Base-by-base conservation (phyloP, 148 eudicot species). In the Linanthus parryae region DNA sequence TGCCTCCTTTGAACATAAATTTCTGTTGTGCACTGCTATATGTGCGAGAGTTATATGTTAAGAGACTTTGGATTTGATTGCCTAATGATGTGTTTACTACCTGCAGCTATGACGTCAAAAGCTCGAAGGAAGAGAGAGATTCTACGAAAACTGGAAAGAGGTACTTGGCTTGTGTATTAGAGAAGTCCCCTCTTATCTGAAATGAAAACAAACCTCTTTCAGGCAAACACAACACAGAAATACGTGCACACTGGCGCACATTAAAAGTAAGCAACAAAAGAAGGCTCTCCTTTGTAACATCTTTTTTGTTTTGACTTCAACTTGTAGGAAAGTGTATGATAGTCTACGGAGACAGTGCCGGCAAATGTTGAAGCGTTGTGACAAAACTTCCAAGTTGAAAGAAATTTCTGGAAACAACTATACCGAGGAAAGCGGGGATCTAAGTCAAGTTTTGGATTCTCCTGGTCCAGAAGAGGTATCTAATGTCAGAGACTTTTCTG, bases 81-180 rank as follows among this genome's bases (percentile, higher is more conserved):
- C 14, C 23, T 21, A 24, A 8, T 45, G 8, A 21, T 17, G 27
- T 36, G 21, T 14, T 41, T 50, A 36, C 38, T 17, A 21, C 28
- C 17, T 37, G n/a, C 79, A 80, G 86, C 34, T 80, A 76, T 57
- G 79, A 76, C 19, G 30, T 80, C 58, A 62, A 56, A 29, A 80
- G 82, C 36, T 57, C 82, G 4, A 65, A 68, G 36, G 76, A 73
- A 43, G 82, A 73, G 47, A 73, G 86, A 34, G 69, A 58, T 43
- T 8, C 56, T 8, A 48, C 67, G 7, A 64, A 54, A 73, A 49
- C 36, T 17, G 54, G 56, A 39, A 73, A 64, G 59, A 73, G 82
- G 82, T 76, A 73, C n/a, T n/a, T n/a, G n/a, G 11, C 25, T 23
- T 34, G 26, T 22, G 12, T 11, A 20, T 37, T 12, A 45, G 20